Conservation (phyloP, 352 stramenopile species). For the Globisporangium paddicum region DNA sequence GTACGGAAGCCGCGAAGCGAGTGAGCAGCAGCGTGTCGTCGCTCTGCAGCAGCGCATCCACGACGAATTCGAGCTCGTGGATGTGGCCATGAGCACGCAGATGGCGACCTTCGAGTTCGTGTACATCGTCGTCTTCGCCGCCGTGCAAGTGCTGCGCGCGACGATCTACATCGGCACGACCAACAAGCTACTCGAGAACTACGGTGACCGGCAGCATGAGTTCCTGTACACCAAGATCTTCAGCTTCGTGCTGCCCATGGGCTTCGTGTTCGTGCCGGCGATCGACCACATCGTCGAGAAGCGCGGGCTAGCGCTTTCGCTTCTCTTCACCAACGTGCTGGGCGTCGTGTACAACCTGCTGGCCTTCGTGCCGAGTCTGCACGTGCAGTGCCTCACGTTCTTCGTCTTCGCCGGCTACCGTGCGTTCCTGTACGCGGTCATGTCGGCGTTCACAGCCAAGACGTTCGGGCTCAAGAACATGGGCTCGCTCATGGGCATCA, state of each 20-base stretch:
- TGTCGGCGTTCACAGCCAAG: conserved; percentile 84
- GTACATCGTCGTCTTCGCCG: conserved; percentile 68
- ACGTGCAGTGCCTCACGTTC: conserved; percentile 66
- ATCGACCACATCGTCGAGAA: conserved; percentile 84
- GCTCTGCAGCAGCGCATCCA: conserved; percentile 7
- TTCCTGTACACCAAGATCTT: conserved; percentile 86
- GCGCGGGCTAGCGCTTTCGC: conserved; percentile 52
- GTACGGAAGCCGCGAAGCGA: conserved; percentile 2
- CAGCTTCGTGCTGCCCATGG: conserved; percentile 76
- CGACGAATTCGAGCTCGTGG: conserved; percentile 38
- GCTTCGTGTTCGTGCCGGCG: conserved; percentile 79
- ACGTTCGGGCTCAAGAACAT: conserved; percentile 85
- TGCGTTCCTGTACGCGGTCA: conserved; percentile 83
- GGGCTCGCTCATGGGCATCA: conserved; percentile 75
- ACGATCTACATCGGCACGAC: conserved; percentile 84
- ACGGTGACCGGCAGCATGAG: conserved; percentile 54
- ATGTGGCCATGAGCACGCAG: conserved; percentile 56
- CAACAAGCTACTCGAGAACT: conserved; percentile 83
- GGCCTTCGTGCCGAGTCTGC: conserved; percentile 56
- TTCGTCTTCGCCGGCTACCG: conserved; percentile 81
- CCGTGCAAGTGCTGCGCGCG: conserved; percentile 69
- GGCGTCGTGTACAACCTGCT: conserved; percentile 74
- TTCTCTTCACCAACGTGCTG: conserved; percentile 70
- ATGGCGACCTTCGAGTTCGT: conserved; percentile 76
- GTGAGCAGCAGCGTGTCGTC: background rate